phyloP scores from a whole-genome alignment of 345 rosid genomes.

The Conringia planisiliqua region DNA sequence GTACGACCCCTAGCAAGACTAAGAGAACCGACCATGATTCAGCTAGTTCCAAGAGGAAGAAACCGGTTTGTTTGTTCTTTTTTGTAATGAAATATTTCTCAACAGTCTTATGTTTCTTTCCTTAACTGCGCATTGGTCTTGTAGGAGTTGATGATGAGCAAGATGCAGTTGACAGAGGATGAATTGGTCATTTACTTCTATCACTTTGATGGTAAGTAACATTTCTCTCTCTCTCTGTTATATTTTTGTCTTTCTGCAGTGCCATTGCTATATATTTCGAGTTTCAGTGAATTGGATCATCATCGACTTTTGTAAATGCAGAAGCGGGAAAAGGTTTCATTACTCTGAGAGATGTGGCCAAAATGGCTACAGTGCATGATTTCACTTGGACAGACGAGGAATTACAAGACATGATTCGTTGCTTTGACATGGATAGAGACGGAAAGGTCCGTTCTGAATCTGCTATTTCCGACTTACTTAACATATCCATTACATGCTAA shows the following conservation, averaged over 20 bases:
- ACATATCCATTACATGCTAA: not conserved
- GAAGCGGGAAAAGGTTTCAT: slow-evolving; percentile 64
- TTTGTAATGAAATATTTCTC: not conserved
- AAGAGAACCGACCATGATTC: slow-evolving; percentile 36
- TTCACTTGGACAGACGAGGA: slow-evolving; percentile 72
- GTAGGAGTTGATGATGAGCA: slow-evolving; percentile 50
- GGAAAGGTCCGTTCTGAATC: slow-evolving; percentile 68
- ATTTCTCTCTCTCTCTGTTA: too few relatives aligned
- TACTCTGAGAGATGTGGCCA: slow-evolving; percentile 47
- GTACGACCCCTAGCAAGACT: slow-evolving; percentile 33
- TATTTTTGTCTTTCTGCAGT: not conserved
- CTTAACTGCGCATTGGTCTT: slow-evolving; percentile 2
- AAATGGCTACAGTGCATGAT: slow-evolving; percentile 59
- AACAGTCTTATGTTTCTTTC: not conserved
- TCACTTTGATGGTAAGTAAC: slow-evolving; percentile 87
- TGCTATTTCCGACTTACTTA: not conserved
- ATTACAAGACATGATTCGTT: slow-evolving; percentile 68
- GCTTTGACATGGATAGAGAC: slow-evolving; percentile 63
- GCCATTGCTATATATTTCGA: not conserved
- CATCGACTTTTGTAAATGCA: slow-evolving; percentile 31
- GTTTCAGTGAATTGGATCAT: not conserved
- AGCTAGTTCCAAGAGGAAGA: slow-evolving; percentile 42
- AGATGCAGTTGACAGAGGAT: slow-evolving; percentile 79
- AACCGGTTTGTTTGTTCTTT: slow-evolving; percentile 34
- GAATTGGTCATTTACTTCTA: slow-evolving; percentile 71